Base-by-base conservation (phyloP, 1,284 basidiomycete genomes). In the Tremellales sp. region DNA sequence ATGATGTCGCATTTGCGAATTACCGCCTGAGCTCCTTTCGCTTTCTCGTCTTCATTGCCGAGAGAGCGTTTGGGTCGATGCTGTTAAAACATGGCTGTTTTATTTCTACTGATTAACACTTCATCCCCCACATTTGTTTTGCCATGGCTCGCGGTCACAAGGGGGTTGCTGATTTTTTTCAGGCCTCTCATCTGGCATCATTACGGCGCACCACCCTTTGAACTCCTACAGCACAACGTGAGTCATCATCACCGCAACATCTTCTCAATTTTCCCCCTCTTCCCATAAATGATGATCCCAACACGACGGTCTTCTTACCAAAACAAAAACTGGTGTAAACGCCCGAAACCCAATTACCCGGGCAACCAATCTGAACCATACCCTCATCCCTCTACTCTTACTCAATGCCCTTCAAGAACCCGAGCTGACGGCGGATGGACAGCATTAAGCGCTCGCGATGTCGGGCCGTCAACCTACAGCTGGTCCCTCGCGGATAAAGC, bases 1-100 rank as follows among this genome's bases (percentile, higher is more conserved):
- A 65, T 70, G 70, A 73, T 73, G 70, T 64, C 65, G 64, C 68
- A 61, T 62, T 50, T 67, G 68, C 66, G 70, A 71, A 73, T 73
- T 73, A 73, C 70, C 70, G 70, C 67, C 70, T 69, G 68, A 73
- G 67, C 54, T 54, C 46, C 47, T 54, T 54, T 51, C 41, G 52
- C 43, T 46, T 21, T 49, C 52, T 57, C 58, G 64, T 68, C 62
- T 58, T 64, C 50, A 64, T 58, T 57, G 57, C 55, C 61, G 64
- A 56, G 45, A 23, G 43, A 33, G 58, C 31, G 43, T 53, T 51
- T 46, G 60, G 59, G 51, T 47, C 57, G 43, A 33, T 73, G 70
- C 57, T 63, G 70, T 61, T 57, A 58, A 68, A 71, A 73, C 70
- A 73, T 73, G 70, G 70, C 70, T 73, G 70, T 73, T 72, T 71